These are phyloP conservation scores for Limtongia smithiae DNA, from an alignment of 805 yeast genomes.

Conservation along the genomic window DNA sequence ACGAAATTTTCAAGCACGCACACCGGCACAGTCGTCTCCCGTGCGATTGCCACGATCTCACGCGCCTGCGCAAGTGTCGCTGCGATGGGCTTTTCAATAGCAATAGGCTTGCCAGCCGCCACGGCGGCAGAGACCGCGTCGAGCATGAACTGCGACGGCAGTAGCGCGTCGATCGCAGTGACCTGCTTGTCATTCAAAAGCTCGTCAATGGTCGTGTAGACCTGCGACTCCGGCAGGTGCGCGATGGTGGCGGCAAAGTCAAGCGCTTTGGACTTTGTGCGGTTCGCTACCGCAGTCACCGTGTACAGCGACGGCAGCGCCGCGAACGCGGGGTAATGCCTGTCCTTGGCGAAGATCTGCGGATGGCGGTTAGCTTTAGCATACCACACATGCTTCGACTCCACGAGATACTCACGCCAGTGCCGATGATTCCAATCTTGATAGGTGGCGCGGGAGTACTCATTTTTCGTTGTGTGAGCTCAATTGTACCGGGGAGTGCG, in stretches of 20 bases:
- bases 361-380: background rate
- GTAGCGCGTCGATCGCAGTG: constrained; percentile 76
- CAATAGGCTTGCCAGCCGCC: constrained; percentile 69
- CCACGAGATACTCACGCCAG: constrained; percentile 29
- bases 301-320: constrained; percentile 50
- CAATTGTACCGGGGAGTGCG: no score
- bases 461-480: no score
- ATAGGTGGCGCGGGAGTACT: constrained; percentile 27
- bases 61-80: constrained; percentile 77
- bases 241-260: constrained; percentile 65
- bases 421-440: constrained; percentile 34
- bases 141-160: constrained; percentile 82
- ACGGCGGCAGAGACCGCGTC: constrained; percentile 67
- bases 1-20: constrained; percentile 85
- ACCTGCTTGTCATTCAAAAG: constrained; percentile 62
- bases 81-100: constrained; percentile 89
- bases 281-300: constrained; percentile 71
- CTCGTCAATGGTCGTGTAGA: constrained; percentile 61
- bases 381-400: background rate
- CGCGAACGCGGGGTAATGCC: constrained; percentile 68
- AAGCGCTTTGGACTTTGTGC: constrained; percentile 81
- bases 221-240: constrained; percentile 44
- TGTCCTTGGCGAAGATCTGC: constrained; percentile 73
- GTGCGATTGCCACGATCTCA: constrained; percentile 67
- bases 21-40: constrained; percentile 61